Evolutionary conservation across 176 grass and related monocot genomes (phyloP), one percentile per base, ranked within the genome.

Genomic region (Guadua angustifolia): DNA sequence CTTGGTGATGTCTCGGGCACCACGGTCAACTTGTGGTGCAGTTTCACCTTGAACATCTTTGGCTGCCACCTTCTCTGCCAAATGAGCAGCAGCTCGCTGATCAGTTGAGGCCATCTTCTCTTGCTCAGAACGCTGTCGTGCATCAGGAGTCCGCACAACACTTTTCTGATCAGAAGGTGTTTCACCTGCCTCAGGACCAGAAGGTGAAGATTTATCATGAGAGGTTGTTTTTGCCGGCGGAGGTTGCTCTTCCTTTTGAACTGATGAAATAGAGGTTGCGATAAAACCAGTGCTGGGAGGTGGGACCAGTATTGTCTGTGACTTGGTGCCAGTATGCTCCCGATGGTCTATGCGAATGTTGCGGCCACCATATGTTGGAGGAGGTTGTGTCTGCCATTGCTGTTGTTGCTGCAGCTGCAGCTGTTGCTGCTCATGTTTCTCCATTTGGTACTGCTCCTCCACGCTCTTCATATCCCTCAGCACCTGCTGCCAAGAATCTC

Each of bases 401-500:
- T 73, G 26, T 57, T 85, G 70, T 77, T 49, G 32, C 39, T 46
- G 82, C 86, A 58, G 47, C 79, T 47, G 47, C 3, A 38, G 22
- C 32, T 78, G 29, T 1, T 87, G 43, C 57, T 66, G 24, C 21
- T 90, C 80, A 45, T 69, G 13, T 47, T 92, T 66, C 51, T 88
- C 84, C 77, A 78, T 73, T 9, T 74, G 69, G 11, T 82, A 73
- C 59, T 85, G 17, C 58, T 91, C 77, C 45, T 89, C 63, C 1
- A 90, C 82, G 1, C 8, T 68, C 81, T 82, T 78, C 82, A 86
- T 87, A 69, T 87, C 65, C n/a, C 13, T 75, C 65, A 84, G 53
- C 22, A 93, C 92, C 71, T 98, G 56, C 16, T 61, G 51, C 95
- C 95, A 98, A 17, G 92, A 94, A 32, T 77, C 51, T 26, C 92